Evolutionary conservation across 1,139 yeast genomes (phyloP), one percentile per base, ranked within the genome.

Genomic region (Saccharomycopsis crataegensis): DNA sequence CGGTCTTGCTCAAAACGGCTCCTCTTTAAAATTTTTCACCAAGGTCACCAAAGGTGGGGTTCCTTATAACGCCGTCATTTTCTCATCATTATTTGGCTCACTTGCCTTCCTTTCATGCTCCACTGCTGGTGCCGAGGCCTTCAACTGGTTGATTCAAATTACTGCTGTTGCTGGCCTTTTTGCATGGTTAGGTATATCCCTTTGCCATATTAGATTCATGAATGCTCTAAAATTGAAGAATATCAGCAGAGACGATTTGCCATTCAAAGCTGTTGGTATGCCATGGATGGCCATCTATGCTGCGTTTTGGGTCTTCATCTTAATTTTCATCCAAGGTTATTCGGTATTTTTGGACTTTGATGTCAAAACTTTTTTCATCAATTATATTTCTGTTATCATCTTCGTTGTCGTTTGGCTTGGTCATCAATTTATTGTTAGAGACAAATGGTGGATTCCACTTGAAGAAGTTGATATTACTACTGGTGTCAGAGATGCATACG

Each of bases 131-230:
- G 71, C 73, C 37, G 73, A 77, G 14, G 97, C 90, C 8, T 91
- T 90, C 72, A 71, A 77, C 61, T 91, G 96, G 91, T 78, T 91
- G 59, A 77, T 89, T 61, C 88, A 87, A 69, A 82, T 91, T 60
- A 78, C 89, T 40, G 86, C 89, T 31, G 84, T 85, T 48, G 82
- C 90, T 6, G 91, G 91, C 51, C 74, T 84, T 62, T 80, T 84
- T 60, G 77, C 87, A 8, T 85, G 93, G 93, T 77, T 83, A 53
- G 78, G 81, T 68, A 84, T 85, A 58, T 75, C 83, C 7, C 67
- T 77, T 52, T 75, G 86, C 45, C 91, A 84, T 65, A 71, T 85
- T 52, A 73, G 88, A 64, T 85, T 84, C 66, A 82, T 83, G 82
- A 67, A 71, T 49, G 80, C 86, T 46, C 70, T 85, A 62, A 76